Base-by-base conservation (phyloP, 1,139 yeast genomes). In the Candida sojae region DNA sequence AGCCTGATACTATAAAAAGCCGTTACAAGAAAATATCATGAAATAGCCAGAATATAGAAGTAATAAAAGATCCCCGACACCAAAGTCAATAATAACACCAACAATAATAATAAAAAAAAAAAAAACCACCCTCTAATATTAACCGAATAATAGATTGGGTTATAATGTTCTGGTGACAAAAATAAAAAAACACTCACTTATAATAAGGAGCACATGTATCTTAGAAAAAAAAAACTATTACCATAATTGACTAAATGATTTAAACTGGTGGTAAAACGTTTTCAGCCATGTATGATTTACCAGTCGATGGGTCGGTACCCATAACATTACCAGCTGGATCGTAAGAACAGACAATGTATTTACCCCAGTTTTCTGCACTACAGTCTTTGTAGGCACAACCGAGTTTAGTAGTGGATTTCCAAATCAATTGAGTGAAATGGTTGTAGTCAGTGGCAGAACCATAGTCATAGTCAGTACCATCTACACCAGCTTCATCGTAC, bases 341-440 rank as follows among this genome's bases (percentile, higher is more conserved):
- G 59, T 81, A 82, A 42, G 77, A 76, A 57, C 86, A 82, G 42
- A 79, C 73, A 28, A 79, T 68, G 58, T 80, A 79, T 54, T 68
- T 68, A n/a, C 81, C 80, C 70, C 74, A 76, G 60, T 65, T 65
- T 51, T 71, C 62, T 10, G 65, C 60, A 28, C 77, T 73, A 61
- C 86, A 82, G 52, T 75, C 73, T 55, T 74, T 70, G 64, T 74
- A 73, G 50, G 88, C 96, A 72, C 97, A 90, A 37, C 96, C 96
- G 21, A 90, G 66, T 63, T 80, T 67, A 37, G 84, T 76, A 50
- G 91, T 71, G 32, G 71, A 67, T 66, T 83, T 84, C 96, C 97
- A 90, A 45, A 90, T 85, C 54, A 90, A 79, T 68, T 88, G 96
- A 39, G 96, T 88, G 75, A 89, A 90, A 70, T 90, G 97, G 30